Evolutionary conservation across 2,329 filamentous ascomycete genomes (phyloP).

Genomic region (Hymenoscyphus fructigenus): DNA sequence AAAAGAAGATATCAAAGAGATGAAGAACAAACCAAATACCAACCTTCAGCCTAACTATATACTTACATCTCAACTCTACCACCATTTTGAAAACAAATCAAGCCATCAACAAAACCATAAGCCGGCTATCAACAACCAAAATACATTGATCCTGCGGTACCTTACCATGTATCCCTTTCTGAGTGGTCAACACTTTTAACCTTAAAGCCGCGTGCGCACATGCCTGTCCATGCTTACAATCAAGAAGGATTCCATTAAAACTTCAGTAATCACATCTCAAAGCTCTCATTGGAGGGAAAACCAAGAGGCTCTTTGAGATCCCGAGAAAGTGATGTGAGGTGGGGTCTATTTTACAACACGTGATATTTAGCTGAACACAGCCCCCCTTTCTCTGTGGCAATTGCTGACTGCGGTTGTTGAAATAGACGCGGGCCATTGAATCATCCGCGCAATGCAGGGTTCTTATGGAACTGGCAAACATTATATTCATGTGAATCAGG

Average conservation of each 20-base stretch:
- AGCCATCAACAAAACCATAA: background rate
- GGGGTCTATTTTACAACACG: background rate
- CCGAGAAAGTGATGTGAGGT: background rate
- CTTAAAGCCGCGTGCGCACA: background rate
- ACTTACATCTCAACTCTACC: background rate
- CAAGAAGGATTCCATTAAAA: background rate
- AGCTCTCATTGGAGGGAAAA: no score
- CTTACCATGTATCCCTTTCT: background rate
- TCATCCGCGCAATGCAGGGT: background rate
- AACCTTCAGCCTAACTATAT: background rate
- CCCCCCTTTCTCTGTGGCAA: background rate
- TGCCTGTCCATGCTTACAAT: background rate
- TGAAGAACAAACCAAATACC: background rate
- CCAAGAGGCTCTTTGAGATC: no score
- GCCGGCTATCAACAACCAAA: background rate
- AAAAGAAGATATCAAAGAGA: background rate
- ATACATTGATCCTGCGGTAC: background rate
- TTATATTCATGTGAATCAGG: background rate
- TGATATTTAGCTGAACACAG: background rate
- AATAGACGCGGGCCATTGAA: background rate
- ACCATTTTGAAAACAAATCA: background rate
- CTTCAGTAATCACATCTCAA: no score
- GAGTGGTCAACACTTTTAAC: background rate
- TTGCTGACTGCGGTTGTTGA: background rate
- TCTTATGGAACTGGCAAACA: background rate